These are phyloP conservation scores for Hermanozyma aechmeae DNA, from an alignment of 805 yeast species.

Conservation along the genomic window DNA sequence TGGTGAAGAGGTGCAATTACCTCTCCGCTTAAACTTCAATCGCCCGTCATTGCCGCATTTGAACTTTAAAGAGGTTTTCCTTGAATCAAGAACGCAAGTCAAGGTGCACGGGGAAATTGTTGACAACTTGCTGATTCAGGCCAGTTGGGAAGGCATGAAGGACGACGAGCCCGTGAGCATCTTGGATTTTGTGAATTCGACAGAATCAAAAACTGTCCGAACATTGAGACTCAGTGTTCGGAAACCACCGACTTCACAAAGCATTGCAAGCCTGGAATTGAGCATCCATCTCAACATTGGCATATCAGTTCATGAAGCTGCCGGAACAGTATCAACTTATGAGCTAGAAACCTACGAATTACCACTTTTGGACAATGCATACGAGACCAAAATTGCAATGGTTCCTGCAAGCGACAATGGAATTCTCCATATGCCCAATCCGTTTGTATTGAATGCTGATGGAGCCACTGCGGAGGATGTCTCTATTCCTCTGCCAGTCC, in stretches of 20 bases:
- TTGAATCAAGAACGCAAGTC: conserved; percentile 14
- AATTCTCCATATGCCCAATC: conserved; percentile 25
- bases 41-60: conserved; percentile 7
- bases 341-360: conserved; percentile 13
- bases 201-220: conserved; percentile 3
- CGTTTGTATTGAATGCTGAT: conserved; percentile 17
- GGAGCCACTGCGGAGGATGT: conserved; percentile 8
- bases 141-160: conserved; percentile 26
- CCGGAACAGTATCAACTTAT: conserved; percentile 13
- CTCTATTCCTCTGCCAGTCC: conserved; percentile 21
- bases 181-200: conserved; percentile 5
- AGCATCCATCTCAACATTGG: conserved; percentile 11
- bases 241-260: conserved; percentile 8
- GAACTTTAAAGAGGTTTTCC: conserved; percentile 11
- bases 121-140: conserved; percentile 10
- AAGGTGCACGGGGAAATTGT: conserved; percentile 9
- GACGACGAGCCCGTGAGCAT: conserved; percentile 30
- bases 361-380: conserved; percentile 19
- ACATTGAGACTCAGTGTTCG: conserved; percentile 15
- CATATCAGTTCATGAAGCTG: conserved; percentile 13
- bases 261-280: neutral
- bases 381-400: conserved; percentile 11
- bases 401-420: conserved; percentile 18
- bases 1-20: conserved; percentile 21
- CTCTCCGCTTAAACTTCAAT: conserved; percentile 12